Conservation (phyloP, 306 rosid species). For the Gastrolobium bilobum region DNA sequence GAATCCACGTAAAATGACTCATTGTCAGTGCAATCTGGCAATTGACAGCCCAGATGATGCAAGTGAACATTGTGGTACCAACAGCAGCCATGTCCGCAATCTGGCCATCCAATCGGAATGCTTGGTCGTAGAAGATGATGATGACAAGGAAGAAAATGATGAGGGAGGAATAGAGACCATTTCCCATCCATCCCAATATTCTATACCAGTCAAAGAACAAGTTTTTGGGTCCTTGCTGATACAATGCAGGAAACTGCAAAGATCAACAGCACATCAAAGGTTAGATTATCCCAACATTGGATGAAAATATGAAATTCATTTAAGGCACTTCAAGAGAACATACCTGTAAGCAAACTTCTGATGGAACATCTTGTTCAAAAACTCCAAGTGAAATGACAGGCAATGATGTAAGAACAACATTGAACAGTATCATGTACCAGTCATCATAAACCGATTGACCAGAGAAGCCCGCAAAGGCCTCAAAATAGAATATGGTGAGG, state of each 20-base stretch:
- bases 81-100: conserved; percentile 87
- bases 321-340: conserved; percentile 47
- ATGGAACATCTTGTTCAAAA: conserved; percentile 97
- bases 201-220: conserved; percentile 94
- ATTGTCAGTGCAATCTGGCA: conserved; percentile 95
- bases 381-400: conserved; percentile 99
- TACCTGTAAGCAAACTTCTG: conserved; percentile 99
- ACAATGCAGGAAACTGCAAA: conserved; percentile 92
- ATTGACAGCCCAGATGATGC: conserved; percentile 94
- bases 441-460: conserved; percentile 97
- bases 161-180: conserved; percentile 87
- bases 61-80: conserved; percentile 93
- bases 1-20: conserved; percentile 99
- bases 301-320: conserved; percentile 10
- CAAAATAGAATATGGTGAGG: conserved; percentile 95
- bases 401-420: conserved; percentile 93
- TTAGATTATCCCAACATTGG: conserved; percentile 38
- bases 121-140: conserved; percentile 81
- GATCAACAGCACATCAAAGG: conserved; percentile 23
- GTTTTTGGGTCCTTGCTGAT: conserved; percentile 95
- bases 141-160: conserved; percentile 81
- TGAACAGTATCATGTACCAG: conserved; percentile 95
- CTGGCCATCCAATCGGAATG: conserved; percentile 84
- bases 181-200: conserved; percentile 96
- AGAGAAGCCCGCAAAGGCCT: conserved; percentile 91